Base-by-base conservation (phyloP, 768 basidiomycete species). In the Coprinellus aureogranulatus region DNA sequence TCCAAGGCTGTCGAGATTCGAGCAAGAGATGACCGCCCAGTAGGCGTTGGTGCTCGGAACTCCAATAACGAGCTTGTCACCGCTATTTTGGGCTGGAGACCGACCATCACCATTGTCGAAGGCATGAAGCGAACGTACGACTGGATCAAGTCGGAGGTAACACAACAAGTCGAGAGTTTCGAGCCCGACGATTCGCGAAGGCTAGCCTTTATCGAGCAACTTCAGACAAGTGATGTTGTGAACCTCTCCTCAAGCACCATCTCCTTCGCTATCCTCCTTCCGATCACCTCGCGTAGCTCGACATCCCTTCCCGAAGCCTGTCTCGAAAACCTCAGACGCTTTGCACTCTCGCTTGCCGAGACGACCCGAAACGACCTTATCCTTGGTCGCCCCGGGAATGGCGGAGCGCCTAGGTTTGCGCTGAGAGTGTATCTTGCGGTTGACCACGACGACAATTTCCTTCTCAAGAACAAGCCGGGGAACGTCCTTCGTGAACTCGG, bases 211-310 rank as follows among this genome's bases (percentile, higher is more conserved):
- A n/a, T 57, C 37, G 25, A 30, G 10, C 23, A 23, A 10, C 64
- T 76, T 41, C 64, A 65, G 18, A 45, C 39, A 37, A 83, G 82
- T 60, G 59, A 72, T 44, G 46, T 82, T 9, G 58, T 83, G 26
- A 55, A 75, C 45, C 68, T 85, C 8, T 60, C 65, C 6, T 55
- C 65, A 0, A 65, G 68, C 23, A 66, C 65, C 2, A 68, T 73
- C 52, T 74, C 67, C 5, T 82, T 84, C 61, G 85, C 79, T 1
- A 72, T 85, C 41, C 71, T 86, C 2, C 76, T 86, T 10, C 85
- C 85, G 1, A 75, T 86, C 61, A 85, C 84, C 0, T 85, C 84
- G 5, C 73, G 79, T 1, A 78, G 80, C 3, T 65, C 66, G 8
- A 44, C 41, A 0, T 28, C 58, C 1, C 58, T 66, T 4, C 75